phyloP scores from a whole-genome alignment of 73 alveolate genomes.

The Breviolum minutum region DNA sequence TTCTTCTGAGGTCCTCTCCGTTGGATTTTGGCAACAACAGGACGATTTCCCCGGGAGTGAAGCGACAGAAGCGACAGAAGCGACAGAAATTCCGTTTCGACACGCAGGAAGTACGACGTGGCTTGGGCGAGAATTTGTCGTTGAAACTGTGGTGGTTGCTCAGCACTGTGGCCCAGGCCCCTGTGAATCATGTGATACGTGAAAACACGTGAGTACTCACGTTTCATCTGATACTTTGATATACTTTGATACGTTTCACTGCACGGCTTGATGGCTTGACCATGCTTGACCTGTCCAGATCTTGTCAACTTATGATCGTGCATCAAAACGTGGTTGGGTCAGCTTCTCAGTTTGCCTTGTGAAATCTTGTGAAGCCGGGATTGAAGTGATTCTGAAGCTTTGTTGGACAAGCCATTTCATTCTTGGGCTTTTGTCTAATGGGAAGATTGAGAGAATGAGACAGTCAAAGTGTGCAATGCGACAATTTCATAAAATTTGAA shows the following conservation, averaged over 20 bases:
- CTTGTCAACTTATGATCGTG: constrained; percentile 66
- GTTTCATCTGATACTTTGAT: too few species aligned
- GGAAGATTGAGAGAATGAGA: too few species aligned
- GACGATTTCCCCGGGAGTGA: neutral
- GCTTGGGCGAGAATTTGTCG: constrained; percentile 38
- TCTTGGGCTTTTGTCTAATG: too few species aligned
- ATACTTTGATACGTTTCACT: too few species aligned
- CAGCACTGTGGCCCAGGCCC: constrained; percentile 37
- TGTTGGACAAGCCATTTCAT: too few species aligned
- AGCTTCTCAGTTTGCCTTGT: neutral
- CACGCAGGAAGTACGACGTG: constrained; percentile 37
- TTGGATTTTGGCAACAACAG: constrained; percentile 61
- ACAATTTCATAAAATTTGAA: too few species aligned
- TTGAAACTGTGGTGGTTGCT: constrained; percentile 80
- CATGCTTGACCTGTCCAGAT: neutral
- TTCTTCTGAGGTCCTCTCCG: constrained; percentile 27
- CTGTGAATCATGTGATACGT: neutral
- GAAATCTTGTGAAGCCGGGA: too few species aligned
- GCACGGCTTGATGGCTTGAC: neutral
- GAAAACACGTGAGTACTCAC: neutral
- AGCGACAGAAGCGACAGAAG: too few species aligned
- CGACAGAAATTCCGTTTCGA: neutral
- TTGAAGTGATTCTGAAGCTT: too few species aligned
- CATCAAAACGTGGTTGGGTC: constrained; percentile 26
- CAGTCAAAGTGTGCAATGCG: too few species aligned